Evolutionary conservation across 2,329 filamentous ascomycete species (phyloP).

Genomic region (Delphinella strobiligena): DNA sequence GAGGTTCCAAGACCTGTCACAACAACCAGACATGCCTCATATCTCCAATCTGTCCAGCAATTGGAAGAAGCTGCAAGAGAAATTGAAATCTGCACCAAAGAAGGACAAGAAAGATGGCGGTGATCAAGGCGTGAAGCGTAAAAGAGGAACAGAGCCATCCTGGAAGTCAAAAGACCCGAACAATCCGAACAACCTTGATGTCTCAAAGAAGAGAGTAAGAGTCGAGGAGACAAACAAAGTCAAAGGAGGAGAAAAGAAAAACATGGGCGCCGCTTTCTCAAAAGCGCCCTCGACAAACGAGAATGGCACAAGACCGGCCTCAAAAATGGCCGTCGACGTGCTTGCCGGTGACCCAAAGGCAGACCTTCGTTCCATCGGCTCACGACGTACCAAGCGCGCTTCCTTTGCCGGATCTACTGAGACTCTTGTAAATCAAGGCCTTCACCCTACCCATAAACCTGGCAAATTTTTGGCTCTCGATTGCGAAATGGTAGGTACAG

Average conservation of each 20-base stretch:
- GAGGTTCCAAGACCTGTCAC: constrained; percentile 5
- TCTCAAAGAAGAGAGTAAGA: constrained; percentile 7
- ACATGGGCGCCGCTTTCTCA: constrained; percentile 40
- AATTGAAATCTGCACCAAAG: constrained; percentile 23
- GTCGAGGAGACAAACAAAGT: constrained; percentile 9
- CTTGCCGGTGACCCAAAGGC: constrained; percentile 48
- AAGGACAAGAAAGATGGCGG: constrained; percentile 8
- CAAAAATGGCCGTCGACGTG: constrained; percentile 39
- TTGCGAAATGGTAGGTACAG: constrained; percentile 96
- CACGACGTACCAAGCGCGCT: constrained; percentile 47
- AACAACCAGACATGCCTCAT: constrained; percentile 21
- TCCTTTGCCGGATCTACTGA: constrained; percentile 33
- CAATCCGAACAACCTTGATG: constrained; percentile 2
- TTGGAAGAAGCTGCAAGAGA: constrained; percentile 66
- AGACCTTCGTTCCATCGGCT: constrained; percentile 47
- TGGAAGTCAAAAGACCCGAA: constrained; percentile 8
- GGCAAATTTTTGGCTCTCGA: constrained; percentile 91
- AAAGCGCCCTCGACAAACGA: constrained; percentile 34
- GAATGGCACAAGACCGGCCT: constrained; percentile 30
- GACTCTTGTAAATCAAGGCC: constrained; percentile 31
- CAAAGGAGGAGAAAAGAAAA: constrained; percentile 12
- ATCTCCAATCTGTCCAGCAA: constrained; percentile 41
- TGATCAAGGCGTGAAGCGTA: constrained; percentile 22
- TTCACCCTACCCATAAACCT: constrained; percentile 46
- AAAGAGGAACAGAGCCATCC: constrained; percentile 14